Percentiles rank a stretch among this genome's conserved stretches.
phyloP scores from a whole-genome alignment of 345 rosid genomes.

The Camelina laxa region DNA sequence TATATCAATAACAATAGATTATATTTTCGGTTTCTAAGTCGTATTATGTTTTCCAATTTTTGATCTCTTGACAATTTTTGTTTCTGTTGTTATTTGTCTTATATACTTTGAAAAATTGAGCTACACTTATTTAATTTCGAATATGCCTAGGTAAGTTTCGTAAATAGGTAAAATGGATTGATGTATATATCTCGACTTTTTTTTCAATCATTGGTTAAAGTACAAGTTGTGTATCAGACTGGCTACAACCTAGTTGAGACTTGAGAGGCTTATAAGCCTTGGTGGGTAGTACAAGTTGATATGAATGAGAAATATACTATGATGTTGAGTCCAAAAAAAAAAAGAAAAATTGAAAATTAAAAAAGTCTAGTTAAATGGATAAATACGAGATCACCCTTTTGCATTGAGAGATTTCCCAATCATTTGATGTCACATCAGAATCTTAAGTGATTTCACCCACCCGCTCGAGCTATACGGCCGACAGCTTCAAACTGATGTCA shows the following conservation, averaged over 20 bases:
- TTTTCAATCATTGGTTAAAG: constrained; percentile 4
- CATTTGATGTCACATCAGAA: constrained; percentile 44
- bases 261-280: not conserved
- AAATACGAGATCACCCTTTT: constrained; percentile 27
- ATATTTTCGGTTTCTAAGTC: too few species aligned
- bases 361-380: constrained; percentile 11
- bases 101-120: not conserved
- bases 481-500: constrained; percentile 28
- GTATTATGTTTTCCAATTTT: not conserved
- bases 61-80: not conserved
- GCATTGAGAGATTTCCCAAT: constrained; percentile 33
- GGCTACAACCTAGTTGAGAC: not conserved
- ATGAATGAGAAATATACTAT: constrained; percentile 8
- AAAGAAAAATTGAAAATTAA: not conserved
- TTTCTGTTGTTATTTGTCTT: not conserved
- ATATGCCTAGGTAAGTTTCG: not conserved
- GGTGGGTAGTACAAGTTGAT: constrained; percentile 3
- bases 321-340: not conserved
- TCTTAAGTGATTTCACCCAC: constrained; percentile 36
- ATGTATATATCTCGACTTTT: not conserved
- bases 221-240: constrained; percentile 7
- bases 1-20: too few species aligned
- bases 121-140: not conserved
- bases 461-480: constrained; percentile 38
- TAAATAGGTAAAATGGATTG: not conserved